Conservation (phyloP, 805 yeast species). For the Ogataea kodamae region DNA sequence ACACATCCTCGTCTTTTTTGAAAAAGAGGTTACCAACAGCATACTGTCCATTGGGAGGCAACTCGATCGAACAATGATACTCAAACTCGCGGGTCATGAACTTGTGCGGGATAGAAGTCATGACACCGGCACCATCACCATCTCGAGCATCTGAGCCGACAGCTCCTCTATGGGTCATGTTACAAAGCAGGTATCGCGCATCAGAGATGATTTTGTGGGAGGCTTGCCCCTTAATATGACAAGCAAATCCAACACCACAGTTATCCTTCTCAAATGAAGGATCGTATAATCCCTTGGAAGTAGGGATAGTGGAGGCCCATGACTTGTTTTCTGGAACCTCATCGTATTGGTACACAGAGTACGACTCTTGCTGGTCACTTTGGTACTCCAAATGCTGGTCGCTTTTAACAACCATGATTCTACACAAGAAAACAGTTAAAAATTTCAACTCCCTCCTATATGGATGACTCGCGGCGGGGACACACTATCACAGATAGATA, state of each 20-base stretch:
- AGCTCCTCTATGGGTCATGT: constrained; percentile 99
- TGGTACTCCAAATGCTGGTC: constrained; percentile 28
- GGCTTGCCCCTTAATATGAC: constrained; percentile 83
- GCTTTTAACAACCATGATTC: constrained; percentile 29
- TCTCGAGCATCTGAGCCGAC: constrained; percentile 93
- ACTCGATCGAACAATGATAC: constrained; percentile 57
- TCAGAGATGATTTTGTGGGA: constrained; percentile 93
- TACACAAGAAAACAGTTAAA: no score
- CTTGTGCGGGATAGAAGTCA: constrained; percentile 87
- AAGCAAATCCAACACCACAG: constrained; percentile 97
- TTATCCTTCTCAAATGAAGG: constrained; percentile 95
- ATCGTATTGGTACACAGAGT: constrained; percentile 59
- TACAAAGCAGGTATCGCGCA: constrained; percentile 81
- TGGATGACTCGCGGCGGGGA: constrained; percentile 11
- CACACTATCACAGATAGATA: constrained; percentile 9
- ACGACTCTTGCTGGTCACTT: constrained; percentile 24
- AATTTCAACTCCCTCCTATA: constrained; percentile 2
- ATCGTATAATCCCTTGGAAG: constrained; percentile 84
- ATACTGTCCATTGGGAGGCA: constrained; percentile 82
- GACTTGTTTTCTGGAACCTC: constrained; percentile 76
- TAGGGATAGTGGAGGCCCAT: constrained; percentile 90
- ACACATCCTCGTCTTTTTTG: constrained; percentile 75
- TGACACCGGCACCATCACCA: constrained; percentile 98
- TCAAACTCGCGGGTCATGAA: constrained; percentile 83
- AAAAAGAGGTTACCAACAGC: constrained; percentile 95